Evolutionary conservation across 2,329 filamentous ascomycete species (phyloP), one percentile per base, ranked within the genome.

Genomic region (Emergomyces orientalis): DNA sequence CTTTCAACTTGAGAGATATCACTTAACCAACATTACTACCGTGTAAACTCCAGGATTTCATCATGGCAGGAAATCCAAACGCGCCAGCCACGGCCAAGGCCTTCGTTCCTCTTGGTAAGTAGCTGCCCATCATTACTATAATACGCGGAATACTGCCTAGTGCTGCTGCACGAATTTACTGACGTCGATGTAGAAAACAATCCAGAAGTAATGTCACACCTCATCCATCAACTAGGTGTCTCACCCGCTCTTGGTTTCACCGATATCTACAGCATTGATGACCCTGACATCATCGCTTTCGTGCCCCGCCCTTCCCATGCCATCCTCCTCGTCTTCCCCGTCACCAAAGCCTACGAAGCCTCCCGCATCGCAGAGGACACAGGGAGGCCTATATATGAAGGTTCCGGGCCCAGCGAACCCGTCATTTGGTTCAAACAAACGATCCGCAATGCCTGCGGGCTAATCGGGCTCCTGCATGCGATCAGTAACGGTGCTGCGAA

Each of bases 341-440:
- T 96, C 66, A 90, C 85, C 61, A 80, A 86, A 58, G 82, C 84
- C 51, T 97, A 96, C 81, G 89, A 96, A 77, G 83, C 82, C 64
- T 86, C 88, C 72, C 88, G 92, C 39, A 75, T 83, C 63, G 80
- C 84, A 52, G 92, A 96, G 79, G 92, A 97, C 77, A 78, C 79
- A 59, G 73, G 81, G 27, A 78, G 79, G 51, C 67, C 78, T 1
- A 84, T 86, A 47, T 96, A 96, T 78, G 73, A 74, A 0, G 88
- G 88, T 52, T 81, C 80, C 22, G 91, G 91, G 1, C 77, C 82
- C 0, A 72, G 71, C 0, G 90, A 97, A 72, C 87, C 90, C 5
- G 90, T 97, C 0, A 71, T 96, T 8, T 99, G 93, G 94, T 97
- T 92, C 82, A 89, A 86, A 69, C 93, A 97, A 79, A 97, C 92